These are phyloP conservation scores for Sextonia rubra DNA, from an alignment of 164 flowering plant genomes.

Conservation along the genomic window DNA sequence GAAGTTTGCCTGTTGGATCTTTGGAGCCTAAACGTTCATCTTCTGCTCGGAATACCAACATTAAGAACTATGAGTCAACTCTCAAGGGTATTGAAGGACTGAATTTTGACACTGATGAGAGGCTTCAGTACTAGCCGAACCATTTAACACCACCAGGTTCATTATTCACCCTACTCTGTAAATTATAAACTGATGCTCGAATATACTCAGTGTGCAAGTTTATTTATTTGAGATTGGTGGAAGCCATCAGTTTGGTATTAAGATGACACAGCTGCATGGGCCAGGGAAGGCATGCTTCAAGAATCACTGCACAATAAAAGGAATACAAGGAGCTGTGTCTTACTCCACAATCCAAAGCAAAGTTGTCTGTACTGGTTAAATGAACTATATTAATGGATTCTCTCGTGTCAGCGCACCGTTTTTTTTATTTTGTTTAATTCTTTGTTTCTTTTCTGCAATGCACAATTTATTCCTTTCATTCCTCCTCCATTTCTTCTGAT, in stretches of 20 bases:
- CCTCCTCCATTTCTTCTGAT: neutral
- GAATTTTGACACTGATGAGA: slow-evolving; percentile 64
- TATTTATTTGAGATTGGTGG: slow-evolving; percentile 10
- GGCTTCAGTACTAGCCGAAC: slow-evolving; percentile 36
- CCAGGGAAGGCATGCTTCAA: slow-evolving; percentile 1
- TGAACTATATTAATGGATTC: neutral
- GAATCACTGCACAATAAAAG: neutral
- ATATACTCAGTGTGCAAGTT: slow-evolving; percentile 13
- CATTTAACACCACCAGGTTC: neutral
- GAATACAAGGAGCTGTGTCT: neutral
- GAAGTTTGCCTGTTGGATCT: slow-evolving; percentile 52
- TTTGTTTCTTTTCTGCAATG: neutral
- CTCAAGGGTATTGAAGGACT: slow-evolving; percentile 77
- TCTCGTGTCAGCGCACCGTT: no score
- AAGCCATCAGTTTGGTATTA: slow-evolving; percentile 7
- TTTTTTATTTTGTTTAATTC: neutral
- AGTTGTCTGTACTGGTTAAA: neutral
- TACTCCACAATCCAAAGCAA: neutral
- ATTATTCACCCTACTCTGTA: slow-evolving; percentile 16
- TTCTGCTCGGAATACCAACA: slow-evolving; percentile 46
- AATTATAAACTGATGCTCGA: slow-evolving; percentile 19
- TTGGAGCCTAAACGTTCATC: slow-evolving; percentile 59
- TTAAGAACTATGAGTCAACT: slow-evolving; percentile 62
- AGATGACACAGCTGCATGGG: neutral
- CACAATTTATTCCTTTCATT: neutral